Evolutionary conservation across 495 filamentous ascomycete genomes (phyloP), one percentile per base, ranked within the genome.

Genomic region (Echria macrotheca): DNA sequence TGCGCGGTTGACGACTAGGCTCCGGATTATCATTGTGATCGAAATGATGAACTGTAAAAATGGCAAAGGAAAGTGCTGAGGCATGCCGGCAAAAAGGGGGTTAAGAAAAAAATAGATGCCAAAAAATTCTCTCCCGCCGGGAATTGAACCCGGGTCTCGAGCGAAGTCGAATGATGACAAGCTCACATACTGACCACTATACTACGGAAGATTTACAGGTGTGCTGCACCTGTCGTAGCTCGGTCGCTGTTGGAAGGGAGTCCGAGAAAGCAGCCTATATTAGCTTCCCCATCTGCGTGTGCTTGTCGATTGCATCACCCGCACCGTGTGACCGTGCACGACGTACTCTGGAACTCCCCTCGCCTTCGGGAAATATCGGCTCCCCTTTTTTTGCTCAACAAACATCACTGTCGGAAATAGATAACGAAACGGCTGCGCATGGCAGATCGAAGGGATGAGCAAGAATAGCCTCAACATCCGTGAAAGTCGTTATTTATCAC

Each of bases 101-200:
- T 31, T n/a, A n/a, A 40, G 22, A 41, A 41, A n/a, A n/a, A n/a
- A n/a, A n/a, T n/a, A n/a, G n/a, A 41, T 23, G 38, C 38, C 22
- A 41, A 41, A 41, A 41, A 23, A 22, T 41, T 23, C 45, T 49
- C 45, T 40, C 45, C 45, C 45, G 45, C 45, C 45, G 45, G 45
- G 45, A 49, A 49, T 49, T 49, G 33, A 49, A 49, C 45, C 45
- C 45, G 35, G 45, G 45, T 49, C 45, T 49, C 44, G 21, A 37
- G 29, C 44, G 19, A 36, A 15, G 29, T 40, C 32, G n/a, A 37
- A 14, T 49, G 36, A 23, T 49, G 45, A 49, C 45, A 49, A 49
- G 45, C 45, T 49, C 45, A 49, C 45, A 49, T 49, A 49, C 45
- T 49, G 33, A 49, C 45, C 45, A 49, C 45, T 49, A 49, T 49